Evolutionary conservation across 345 rosid species (phyloP), one percentile per base, ranked within the genome.

Genomic region (Eucalyptus cladocalyx): DNA sequence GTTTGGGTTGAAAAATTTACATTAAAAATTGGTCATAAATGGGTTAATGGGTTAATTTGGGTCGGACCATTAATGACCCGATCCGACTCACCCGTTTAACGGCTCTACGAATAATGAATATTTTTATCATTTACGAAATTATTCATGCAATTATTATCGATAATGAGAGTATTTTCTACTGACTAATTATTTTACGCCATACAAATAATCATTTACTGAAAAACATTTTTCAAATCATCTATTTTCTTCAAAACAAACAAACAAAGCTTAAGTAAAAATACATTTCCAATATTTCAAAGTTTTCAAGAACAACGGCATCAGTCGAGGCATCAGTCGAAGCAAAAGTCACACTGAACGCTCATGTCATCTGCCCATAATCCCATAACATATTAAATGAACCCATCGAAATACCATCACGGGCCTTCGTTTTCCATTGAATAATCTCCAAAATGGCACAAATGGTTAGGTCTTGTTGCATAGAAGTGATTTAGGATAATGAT

Each of bases 161-260:
- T 53, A 53, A 53, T 4, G 0, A 53, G 2, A 53, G 1, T 53
- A 53, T 53, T 53, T 53, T 53, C 3, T 56, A 2, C 0, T 4
- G 1, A 56, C 1, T 56, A 24, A 24, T 56, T 56, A 24, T 24
- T 56, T 56, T 24, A 56, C 24, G 30, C 13, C 6, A 56, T 24
- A 9, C 1, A 1, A 6, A 24, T 0, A 24, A 56, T 1, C 2
- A 5, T 24, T 24, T 9, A 9, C 0, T 4, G 0, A 0, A 56
- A 56, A 56, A 56, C 0, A 56, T 24, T 10, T 56, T 53, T 53
- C 10, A 56, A 56, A 56, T 56, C 13, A 56, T 24, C 24, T 9
- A 24, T 56, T 62, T 30, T 62, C 9, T 6, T 7, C 9, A 13
- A 30, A 62, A 62, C 5, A 62, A 6, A 62, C 9, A 13, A 13